Evolutionary conservation across 176 grass and related monocot species (phyloP), one percentile per base, ranked within the genome.

Genomic region (sorghum (Sorghum bicolor)): DNA sequence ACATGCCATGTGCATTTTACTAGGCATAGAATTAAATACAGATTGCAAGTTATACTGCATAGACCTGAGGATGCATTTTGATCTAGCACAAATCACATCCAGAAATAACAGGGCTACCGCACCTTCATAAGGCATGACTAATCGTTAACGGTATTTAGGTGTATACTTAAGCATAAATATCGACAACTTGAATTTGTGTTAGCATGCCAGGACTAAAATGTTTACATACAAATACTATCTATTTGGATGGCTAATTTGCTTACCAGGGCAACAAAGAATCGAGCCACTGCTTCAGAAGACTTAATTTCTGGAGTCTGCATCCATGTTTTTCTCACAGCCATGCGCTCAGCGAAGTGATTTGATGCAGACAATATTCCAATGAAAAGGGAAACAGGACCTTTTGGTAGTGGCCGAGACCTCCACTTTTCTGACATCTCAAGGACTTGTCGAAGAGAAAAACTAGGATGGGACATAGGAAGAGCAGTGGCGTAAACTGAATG

Each of bases 241-340:
- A 68, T 30, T 83, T 57, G n/a, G 33, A 81, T 78, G 72, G 43
- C 52, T 82, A 82, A 75, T 74, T 69, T 87, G 45, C 89, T 94
- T 88, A 99, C 96, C 93, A 96, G 39, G 55, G 96, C 96, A 87
- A 99, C 93, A 89, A 99, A 99, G 90, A 99, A 99, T 86, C 91
- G 84, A 25, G 87, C 93, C 60, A 96, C 87, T 68, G 88, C 93
- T 76, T 83, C 73, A 47, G 91, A 91, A 78, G 96, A 96, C 81
- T 76, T 93, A 36, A 99, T 94, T 71, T 95, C 83, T 84, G 89
- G 86, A 80, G 15, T 87, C 69, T 99, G 96, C 93, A 99, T 92
- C 96, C 96, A 99, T 17, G 93, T 99, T 89, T 99, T 99, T 72
- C 96, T 94, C 79, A 96, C 88, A 73, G 96, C 89, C 96, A 99